Percentiles rank a stretch among this genome's conserved stretches.
Evolutionary conservation across 108 stramenopile genomes (phyloP).

Genomic region (Cylindrotheca closterium): DNA sequence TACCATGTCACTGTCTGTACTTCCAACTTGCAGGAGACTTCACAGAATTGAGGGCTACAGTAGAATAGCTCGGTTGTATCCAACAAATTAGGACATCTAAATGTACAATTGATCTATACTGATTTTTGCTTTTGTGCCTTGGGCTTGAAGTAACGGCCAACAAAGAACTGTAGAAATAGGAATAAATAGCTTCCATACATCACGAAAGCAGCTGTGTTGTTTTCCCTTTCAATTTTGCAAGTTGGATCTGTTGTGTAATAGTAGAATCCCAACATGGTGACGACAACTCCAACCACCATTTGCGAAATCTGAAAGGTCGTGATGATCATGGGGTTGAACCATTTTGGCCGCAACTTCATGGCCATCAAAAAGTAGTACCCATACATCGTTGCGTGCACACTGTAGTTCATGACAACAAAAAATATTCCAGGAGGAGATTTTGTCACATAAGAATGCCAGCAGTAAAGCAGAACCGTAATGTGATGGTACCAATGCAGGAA

Average conservation of each 20-base stretch:
- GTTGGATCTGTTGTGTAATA: conserved; percentile 43
- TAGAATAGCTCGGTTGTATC: too few relatives aligned
- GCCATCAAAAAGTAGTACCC: conserved; percentile 97
- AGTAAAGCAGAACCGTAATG: conserved; percentile 94
- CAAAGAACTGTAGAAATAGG: conserved; percentile 88
- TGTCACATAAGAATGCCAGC: conserved; percentile 95
- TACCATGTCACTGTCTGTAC: too few relatives aligned
- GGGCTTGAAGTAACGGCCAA: conserved; percentile 65
- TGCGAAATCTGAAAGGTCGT: conserved; percentile 91
- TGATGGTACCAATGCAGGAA: conserved; percentile 99
- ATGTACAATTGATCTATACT: conserved; percentile 12
- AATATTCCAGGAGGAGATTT: conserved; percentile 89
- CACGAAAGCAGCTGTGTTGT: conserved; percentile 83
- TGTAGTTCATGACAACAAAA: conserved; percentile 99
- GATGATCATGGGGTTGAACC: conserved; percentile 85
- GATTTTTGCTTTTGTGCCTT: conserved; percentile 28
- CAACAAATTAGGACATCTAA: too few relatives aligned
- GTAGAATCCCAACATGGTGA: conserved; percentile 72
- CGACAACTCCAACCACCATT: conserved; percentile 91
- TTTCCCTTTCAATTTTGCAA: conserved; percentile 71
- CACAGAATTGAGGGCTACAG: too few relatives aligned
- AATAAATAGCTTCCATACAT: conserved; percentile 92
- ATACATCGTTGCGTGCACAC: conserved; percentile 99
- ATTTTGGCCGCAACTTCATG: conserved; percentile 67
- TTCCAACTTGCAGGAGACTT: too few relatives aligned